phyloP scores from a whole-genome alignment of 345 rosid genomes.

The thale cress (Arabidopsis thaliana) region TAIR10.1 NC_003070.9:20650001-20650500 shows the following conservation, averaged over 20 bases:
- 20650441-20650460: conserved; percentile 4
- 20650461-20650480: not conserved
- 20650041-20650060: not conserved
- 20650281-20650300: not conserved
- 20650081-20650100: not conserved
- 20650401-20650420: not conserved
- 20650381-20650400: not conserved
- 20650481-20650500: too few species aligned
- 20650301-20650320: not conserved
- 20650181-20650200: conserved; percentile 27
- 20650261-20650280: not conserved
- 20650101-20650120: not conserved
- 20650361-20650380: not conserved
- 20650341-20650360: not conserved
- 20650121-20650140: conserved; percentile 2
- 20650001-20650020: not conserved
- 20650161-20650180: conserved; percentile 19
- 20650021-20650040: not conserved
- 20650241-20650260: conserved; percentile 5
- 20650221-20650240: conserved; percentile 37
- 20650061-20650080: not conserved
- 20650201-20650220: conserved; percentile 9
- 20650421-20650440: conserved; percentile 14
- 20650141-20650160: conserved; percentile 18
- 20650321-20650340: not conserved